Base-by-base conservation (phyloP, 208 protist genomes). In the Herpetomonas samuelpessoai region DNA sequence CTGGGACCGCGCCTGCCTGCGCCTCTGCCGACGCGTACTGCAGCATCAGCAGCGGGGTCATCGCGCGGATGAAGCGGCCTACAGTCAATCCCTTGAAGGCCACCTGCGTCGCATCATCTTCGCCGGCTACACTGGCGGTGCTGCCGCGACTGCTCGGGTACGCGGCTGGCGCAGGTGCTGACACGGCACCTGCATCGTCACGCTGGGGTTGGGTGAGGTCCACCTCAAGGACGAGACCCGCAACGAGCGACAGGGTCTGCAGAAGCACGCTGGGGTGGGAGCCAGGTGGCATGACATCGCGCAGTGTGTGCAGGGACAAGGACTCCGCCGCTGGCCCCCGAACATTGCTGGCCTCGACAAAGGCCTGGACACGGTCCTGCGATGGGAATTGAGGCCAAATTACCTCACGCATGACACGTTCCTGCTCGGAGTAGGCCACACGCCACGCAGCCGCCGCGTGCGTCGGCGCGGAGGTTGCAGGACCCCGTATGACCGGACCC, bases 181-280 rank as follows among this genome's bases (percentile, higher is more conserved):
- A n/a, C n/a, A n/a, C n/a, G n/a, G n/a, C n/a, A n/a, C n/a, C n/a
- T n/a, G n/a, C n/a, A n/a, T n/a, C n/a, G n/a, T n/a, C n/a, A n/a
- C n/a, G n/a, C n/a, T 9, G n/a, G 7, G 14, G n/a, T 19, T 18
- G 50, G 31, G n/a, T 4, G 59, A 16, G 22, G 9, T 60, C 45
- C 4, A 67, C 35, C 19, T 47, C 56, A 28, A 68, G 54, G 48
- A 69, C 62, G 27, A 64, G 51, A 46, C 41, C 27, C 62, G 67
- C 39, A 28, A 86, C 27, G 30, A 63, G 54, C 2, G 65, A 61
- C 63, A 86, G 68, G 2, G 76, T 68, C 19, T 65, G 62, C 49
- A 85, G 51, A 2, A 88, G 60, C 28, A 72, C 70, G 51, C 63
- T 83, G 3, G 82, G 82, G 67, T 88, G 82, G 16, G 82, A 70